Evolutionary conservation across 1,139 yeast genomes (phyloP).

Genomic region (Groenewaldozyma auringiensis): DNA sequence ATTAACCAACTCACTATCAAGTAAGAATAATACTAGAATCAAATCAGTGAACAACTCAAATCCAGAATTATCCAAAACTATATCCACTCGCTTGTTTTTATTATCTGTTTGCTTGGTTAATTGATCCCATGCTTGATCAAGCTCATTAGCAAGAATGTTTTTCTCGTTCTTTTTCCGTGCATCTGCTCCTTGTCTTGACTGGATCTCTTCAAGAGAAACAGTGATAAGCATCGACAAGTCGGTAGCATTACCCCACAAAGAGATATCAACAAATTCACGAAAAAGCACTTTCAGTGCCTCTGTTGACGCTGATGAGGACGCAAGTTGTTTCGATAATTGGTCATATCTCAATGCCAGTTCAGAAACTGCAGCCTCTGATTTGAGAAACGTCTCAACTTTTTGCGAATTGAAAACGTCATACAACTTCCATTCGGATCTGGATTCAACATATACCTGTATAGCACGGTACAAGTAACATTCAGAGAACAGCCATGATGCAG

Average conservation of each 20-base stretch:
- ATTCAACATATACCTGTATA: slow-evolving; percentile 43
- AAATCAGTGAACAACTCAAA: slow-evolving; percentile 90
- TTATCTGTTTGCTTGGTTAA: slow-evolving; percentile 18
- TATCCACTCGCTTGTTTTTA: slow-evolving; percentile 58
- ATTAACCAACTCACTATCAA: slow-evolving; percentile 59
- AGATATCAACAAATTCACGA: slow-evolving; percentile 73
- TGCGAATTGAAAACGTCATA: slow-evolving; percentile 67
- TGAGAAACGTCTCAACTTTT: slow-evolving; percentile 66
- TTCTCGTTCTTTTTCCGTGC: slow-evolving; percentile 78
- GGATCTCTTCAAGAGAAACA: slow-evolving; percentile 77
- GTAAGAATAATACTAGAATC: slow-evolving; percentile 60
- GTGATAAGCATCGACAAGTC: slow-evolving; percentile 68
- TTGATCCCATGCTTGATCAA: slow-evolving; percentile 56
- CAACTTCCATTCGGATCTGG: slow-evolving; percentile 41
- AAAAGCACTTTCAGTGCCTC: slow-evolving; percentile 42
- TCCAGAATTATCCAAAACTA: slow-evolving; percentile 91
- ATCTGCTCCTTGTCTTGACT: slow-evolving; percentile 84
- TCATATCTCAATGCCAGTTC: slow-evolving; percentile 72
- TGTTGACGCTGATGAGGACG: slow-evolving; percentile 29
- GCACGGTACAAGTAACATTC: slow-evolving; percentile 80
- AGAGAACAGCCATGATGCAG: slow-evolving; percentile 88
- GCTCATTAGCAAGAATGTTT: slow-evolving; percentile 73
- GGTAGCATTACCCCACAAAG: slow-evolving; percentile 97
- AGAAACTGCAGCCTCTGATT: slow-evolving; percentile 69
- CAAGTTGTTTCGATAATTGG: slow-evolving; percentile 38